These are phyloP conservation scores for Boletellus sp. DNA, from an alignment of 1,284 basidiomycete species.

Conservation along the genomic window DNA sequence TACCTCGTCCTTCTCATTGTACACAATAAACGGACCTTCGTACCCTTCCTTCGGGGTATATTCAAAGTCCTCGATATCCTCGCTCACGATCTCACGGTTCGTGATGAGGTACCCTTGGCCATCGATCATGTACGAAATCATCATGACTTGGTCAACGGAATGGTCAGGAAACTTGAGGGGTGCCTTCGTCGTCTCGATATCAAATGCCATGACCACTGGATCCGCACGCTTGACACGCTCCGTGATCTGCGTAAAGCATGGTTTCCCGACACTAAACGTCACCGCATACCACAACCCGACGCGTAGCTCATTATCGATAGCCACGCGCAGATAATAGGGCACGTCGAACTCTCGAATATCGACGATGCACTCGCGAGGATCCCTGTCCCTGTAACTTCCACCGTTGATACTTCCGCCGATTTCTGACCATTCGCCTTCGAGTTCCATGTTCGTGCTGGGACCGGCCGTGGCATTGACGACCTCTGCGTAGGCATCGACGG, in stretches of 20 bases:
- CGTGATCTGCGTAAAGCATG: slow-evolving; percentile 68
- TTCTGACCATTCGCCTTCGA: slow-evolving; percentile 66
- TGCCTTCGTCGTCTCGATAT: slow-evolving; percentile 98
- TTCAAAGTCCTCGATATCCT: slow-evolving; percentile 98
- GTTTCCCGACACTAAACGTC: slow-evolving; percentile 78
- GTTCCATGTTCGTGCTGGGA: slow-evolving; percentile 55
- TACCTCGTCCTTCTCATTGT: slow-evolving; percentile 94
- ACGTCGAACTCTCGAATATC: slow-evolving; percentile 97
- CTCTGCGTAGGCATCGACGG: slow-evolving; percentile 97
- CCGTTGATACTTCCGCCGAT: slow-evolving; percentile 41
- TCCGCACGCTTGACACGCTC: slow-evolving; percentile 98
- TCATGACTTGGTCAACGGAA: slow-evolving; percentile 97
- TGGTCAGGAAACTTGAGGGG: slow-evolving; percentile 99
- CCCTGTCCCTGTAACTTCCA: slow-evolving; percentile 55
- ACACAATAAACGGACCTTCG: slow-evolving; percentile 95
- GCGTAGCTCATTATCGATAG: slow-evolving; percentile 97
- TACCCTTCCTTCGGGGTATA: slow-evolving; percentile 99
- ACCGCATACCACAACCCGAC: slow-evolving; percentile 97
- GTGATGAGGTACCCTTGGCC: slow-evolving; percentile 97
- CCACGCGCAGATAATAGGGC: slow-evolving; percentile 95
- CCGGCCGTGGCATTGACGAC: slow-evolving; percentile 80
- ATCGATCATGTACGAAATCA: slow-evolving; percentile 99
- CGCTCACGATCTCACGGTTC: slow-evolving; percentile 94
- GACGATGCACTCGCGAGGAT: slow-evolving; percentile 88
- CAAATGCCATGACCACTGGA: slow-evolving; percentile 98